phyloP scores from a whole-genome alignment of 345 rosid genomes.

The Cardamine occulta region DNA sequence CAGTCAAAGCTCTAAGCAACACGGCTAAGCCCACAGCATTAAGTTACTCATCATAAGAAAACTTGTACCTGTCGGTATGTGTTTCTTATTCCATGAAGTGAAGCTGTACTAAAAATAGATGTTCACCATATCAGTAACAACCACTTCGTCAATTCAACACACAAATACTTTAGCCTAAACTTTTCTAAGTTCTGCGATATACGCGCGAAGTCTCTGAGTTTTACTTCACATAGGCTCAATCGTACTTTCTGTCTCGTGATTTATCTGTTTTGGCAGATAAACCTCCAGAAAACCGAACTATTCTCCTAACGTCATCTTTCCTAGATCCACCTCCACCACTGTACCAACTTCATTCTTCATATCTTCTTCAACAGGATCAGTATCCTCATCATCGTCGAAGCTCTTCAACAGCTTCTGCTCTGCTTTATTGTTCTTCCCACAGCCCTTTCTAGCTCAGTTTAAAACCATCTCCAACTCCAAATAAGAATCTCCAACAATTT shows the following conservation, averaged over 20 bases:
- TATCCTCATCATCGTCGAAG: neutral
- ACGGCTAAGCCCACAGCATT: neutral
- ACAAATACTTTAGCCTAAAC: conserved; percentile 18
- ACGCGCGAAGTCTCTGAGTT: conserved; percentile 46
- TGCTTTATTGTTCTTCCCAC: conserved; percentile 13
- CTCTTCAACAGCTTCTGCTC: conserved; percentile 7
- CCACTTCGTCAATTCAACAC: neutral
- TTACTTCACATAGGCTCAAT: conserved; percentile 55
- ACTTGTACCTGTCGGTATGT: neutral
- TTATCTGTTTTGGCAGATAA: conserved; percentile 56
- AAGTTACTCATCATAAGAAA: neutral
- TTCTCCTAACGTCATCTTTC: conserved; percentile 58
- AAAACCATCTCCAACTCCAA: conserved; percentile 7
- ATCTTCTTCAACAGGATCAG: neutral
- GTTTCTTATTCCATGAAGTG: neutral
- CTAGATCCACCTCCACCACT: conserved; percentile 38
- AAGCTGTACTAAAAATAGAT: too few relatives aligned
- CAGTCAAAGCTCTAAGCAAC: neutral
- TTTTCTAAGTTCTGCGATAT: conserved; percentile 54
- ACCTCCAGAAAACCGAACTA: conserved; percentile 66
- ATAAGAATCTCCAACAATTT: conserved; percentile 16
- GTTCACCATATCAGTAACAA: neutral
- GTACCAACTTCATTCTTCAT: conserved; percentile 4
- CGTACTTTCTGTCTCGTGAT: conserved; percentile 53
- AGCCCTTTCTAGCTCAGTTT: neutral